Evolutionary conservation across 352 stramenopile genomes (phyloP), one percentile per base, ranked within the genome.

Genomic region (Globisporangium cylindrosporum): DNA sequence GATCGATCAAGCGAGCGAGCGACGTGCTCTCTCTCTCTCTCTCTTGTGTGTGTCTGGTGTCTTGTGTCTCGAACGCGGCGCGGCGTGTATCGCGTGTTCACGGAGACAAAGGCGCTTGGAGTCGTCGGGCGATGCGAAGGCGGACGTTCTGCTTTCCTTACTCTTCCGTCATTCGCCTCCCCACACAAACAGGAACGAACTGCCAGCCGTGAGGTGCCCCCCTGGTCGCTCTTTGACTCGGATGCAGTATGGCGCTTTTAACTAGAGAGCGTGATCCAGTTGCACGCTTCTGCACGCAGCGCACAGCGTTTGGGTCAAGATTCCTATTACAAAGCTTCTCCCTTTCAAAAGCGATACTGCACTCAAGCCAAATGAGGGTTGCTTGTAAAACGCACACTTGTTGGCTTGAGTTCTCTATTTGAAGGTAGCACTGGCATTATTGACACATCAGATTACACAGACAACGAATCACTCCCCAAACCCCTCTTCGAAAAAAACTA

Each of bases 151-250:
- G 24, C 59, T 64, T 60, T 60, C 46, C 54, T 48, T 43, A 46
- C 58, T 51, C 58, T 63, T 63, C 59, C 38, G 59, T 48, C 59
- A 64, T 64, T 56, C 53, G 58, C 36, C 63, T 65, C 56, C 57
- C 56, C 48, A 67, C 55, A 62, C 55, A 67, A 66, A 53, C 29
- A 48, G 6, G 29, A 60, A 60, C 43, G 43, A 51, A 51, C 43
- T 51, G 43, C 43, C 43, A 51, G 43, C 43, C 18, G 43, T 51
- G 43, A 51, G 43, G 6, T 51, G 43, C 43, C 43, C 43, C 41
- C 43, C 43, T 51, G 3, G 43, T 51, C 43, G 43, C 43, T 51
- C 43, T 22, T 51, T 22, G 15, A 51, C 43, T 51, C 22, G 43
- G 43, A 51, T 51, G 22, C n/a, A 51, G 43, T 51, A 51, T 9